phyloP scores from a whole-genome alignment of 1,284 basidiomycete genomes.

The Irpex rosettiformis region DNA sequence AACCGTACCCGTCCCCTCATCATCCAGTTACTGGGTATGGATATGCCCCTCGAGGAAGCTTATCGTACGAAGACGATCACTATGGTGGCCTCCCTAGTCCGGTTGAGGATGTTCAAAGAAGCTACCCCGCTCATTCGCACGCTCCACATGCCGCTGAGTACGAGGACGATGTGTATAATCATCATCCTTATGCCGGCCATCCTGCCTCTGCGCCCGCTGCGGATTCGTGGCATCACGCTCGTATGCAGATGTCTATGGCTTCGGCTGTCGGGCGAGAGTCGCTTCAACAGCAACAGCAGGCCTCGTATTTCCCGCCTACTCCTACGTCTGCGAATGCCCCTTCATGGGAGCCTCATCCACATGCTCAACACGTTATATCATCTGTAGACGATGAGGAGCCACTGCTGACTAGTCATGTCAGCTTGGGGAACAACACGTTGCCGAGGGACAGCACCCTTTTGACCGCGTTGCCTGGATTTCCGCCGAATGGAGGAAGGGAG shows the following conservation, averaged over 20 bases:
- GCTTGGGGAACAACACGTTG: constrained; percentile 33
- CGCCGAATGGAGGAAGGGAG: neutral
- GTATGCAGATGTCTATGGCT: neutral
- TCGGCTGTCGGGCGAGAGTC: neutral
- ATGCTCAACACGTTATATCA: neutral
- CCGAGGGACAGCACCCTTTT: constrained; percentile 48
- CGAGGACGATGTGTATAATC: constrained; percentile 2
- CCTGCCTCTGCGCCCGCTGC: neutral
- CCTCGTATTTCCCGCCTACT: neutral
- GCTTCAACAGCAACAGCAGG: constrained; percentile 1
- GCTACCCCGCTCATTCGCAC: neutral
- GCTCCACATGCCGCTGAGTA: constrained; percentile 2
- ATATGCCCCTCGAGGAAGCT: neutral
- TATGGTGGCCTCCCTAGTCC: constrained; percentile 5
- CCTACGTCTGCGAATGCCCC: neutral
- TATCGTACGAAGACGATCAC: constrained; percentile 9
- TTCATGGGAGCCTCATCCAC: neutral
- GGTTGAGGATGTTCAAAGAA: constrained; percentile 3
- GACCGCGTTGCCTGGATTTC: constrained; percentile 40
- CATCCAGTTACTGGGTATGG: neutral
- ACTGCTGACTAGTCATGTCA: constrained; percentile 20
- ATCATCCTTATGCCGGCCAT: neutral
- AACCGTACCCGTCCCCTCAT: constrained; percentile 12
- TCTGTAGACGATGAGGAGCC: constrained; percentile 13
- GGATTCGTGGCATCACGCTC: neutral